These are phyloP conservation scores for Bauhinia variegata DNA, from an alignment of 306 rosid species.

Conservation along the genomic window DNA sequence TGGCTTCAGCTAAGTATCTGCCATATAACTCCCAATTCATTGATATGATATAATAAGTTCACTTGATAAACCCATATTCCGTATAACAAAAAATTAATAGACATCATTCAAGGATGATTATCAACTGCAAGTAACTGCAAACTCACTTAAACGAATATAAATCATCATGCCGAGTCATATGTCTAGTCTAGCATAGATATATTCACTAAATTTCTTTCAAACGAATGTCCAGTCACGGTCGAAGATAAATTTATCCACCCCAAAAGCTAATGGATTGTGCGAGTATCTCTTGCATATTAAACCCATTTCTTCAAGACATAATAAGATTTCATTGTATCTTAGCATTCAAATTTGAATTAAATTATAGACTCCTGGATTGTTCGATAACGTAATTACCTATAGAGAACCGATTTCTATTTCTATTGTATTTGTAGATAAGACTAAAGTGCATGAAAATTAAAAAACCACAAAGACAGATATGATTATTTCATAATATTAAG, in stretches of 20 bases:
- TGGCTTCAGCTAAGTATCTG: conserved; percentile 96
- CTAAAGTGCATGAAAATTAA: neutral
- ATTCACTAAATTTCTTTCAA: conserved; percentile 8
- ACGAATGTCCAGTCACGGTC: neutral
- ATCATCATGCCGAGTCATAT: neutral
- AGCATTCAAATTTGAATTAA: neutral
- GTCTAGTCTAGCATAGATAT: neutral
- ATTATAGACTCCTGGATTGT: neutral
- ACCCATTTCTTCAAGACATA: neutral
- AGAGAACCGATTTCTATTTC: neutral
- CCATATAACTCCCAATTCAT: conserved; percentile 21
- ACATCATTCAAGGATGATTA: neutral
- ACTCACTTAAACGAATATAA: neutral
- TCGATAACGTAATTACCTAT: neutral
- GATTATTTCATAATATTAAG: no score
- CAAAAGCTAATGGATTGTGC: no score
- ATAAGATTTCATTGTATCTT: neutral
- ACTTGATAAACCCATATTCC: neutral
- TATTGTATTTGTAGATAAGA: no score
- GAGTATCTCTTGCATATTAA: neutral
- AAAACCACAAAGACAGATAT: neutral
- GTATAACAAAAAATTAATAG: neutral
- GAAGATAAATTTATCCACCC: neutral
- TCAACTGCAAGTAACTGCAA: no score
- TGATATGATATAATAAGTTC: conserved; percentile 1